Evolutionary conservation across 352 stramenopile genomes (phyloP).

Genomic region (Elongisporangium undulatum): DNA sequence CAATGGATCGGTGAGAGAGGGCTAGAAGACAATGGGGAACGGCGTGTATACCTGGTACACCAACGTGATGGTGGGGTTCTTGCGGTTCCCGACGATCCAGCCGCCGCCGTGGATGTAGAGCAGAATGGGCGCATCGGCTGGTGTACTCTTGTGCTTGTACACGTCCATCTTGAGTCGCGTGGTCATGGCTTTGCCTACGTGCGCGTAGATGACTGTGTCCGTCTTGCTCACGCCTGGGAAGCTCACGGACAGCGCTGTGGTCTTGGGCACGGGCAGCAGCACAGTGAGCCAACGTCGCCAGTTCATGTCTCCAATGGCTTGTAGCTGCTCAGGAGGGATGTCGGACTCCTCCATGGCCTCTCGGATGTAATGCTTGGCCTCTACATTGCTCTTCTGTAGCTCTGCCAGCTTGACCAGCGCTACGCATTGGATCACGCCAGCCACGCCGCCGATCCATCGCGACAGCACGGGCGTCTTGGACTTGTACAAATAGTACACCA

Average conservation of each 20-base stretch:
- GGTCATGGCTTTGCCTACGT: conserved; percentile 62
- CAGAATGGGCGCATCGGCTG: conserved; percentile 59
- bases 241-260: conserved; percentile 37
- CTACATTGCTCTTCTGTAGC: conserved; percentile 44
- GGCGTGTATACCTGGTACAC: conserved; percentile 45
- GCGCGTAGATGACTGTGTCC: conserved; percentile 53
- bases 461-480: conserved; percentile 29
- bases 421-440: conserved; percentile 35
- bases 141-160: conserved; percentile 48
- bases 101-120: conserved; percentile 79
- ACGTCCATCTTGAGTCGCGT: conserved; percentile 66
- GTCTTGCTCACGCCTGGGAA: conserved; percentile 48
- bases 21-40: background rate
- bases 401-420: conserved; percentile 37
- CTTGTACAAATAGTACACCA: conserved; percentile 45
- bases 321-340: conserved; percentile 20
- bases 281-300: conserved; percentile 52
- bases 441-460: conserved; percentile 44
- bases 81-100: conserved; percentile 59
- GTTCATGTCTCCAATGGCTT: conserved; percentile 39
- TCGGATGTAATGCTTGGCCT: conserved; percentile 35
- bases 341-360: conserved; percentile 29
- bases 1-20: background rate
- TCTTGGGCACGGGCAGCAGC: conserved; percentile 51
- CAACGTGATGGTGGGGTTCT: conserved; percentile 39